Percentiles rank a stretch among this genome's conserved stretches.
These are phyloP conservation scores for Candida sp. DNA, from an alignment of 1,139 yeast species.

Conservation along the genomic window DNA sequence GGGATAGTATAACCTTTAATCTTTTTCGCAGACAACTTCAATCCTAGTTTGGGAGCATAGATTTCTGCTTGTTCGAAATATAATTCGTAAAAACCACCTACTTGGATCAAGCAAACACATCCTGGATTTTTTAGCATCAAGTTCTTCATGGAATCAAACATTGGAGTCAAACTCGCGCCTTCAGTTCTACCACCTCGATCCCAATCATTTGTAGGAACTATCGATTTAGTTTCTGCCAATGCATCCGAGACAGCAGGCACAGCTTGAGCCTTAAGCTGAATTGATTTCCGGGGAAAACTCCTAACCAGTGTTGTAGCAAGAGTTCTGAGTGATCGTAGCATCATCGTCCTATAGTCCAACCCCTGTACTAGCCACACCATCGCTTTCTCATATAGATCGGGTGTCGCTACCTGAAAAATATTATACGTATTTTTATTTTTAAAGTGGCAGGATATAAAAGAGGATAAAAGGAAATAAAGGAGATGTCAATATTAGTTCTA, in stretches of 20 bases:
- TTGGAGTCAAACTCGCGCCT: conserved; percentile 29
- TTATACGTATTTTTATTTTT: no score
- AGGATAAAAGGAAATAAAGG: no score
- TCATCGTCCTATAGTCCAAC: neutral
- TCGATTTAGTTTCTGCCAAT: neutral
- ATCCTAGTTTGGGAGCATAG: conserved; percentile 68
- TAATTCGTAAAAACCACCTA: conserved; percentile 85
- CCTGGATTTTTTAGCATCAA: conserved; percentile 45
- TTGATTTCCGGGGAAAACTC: neutral
- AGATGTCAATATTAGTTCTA: no score
- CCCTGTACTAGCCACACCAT: neutral
- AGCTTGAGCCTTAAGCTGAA: neutral
- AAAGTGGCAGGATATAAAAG: no score
- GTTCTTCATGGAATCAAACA: conserved; percentile 31
- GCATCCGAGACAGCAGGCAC: neutral
- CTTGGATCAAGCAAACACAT: conserved; percentile 80
- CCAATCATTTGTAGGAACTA: conserved; percentile 19
- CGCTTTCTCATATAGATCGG: neutral
- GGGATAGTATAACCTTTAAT: conserved; percentile 53
- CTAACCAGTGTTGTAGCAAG: neutral
- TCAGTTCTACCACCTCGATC: conserved; percentile 40
- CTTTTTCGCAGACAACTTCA: conserved; percentile 41
- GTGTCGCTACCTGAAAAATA: no score
- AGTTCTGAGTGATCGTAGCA: neutral
- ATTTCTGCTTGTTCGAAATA: conserved; percentile 84